A percentile compares a stretch with the other conserved stretches of the same genome.
These are phyloP conservation scores for Planoprotostelium fungivorum DNA, from an alignment of 78 protist species.

Conservation along the genomic window DNA sequence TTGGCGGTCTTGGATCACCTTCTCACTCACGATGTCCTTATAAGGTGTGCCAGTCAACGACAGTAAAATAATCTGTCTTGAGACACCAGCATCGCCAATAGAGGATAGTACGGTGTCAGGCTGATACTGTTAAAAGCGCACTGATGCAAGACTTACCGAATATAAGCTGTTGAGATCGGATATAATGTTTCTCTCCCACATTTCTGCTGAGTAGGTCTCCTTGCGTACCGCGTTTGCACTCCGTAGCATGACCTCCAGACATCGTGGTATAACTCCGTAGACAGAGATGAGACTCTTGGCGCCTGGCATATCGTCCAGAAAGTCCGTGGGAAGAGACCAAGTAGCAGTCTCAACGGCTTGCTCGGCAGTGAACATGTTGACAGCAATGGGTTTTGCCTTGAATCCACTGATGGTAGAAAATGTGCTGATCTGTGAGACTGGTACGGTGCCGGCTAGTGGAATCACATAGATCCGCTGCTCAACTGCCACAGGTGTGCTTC, in stretches of 20 bases:
- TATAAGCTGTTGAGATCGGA: neutral
- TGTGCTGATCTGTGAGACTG: neutral
- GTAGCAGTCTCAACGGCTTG: neutral
- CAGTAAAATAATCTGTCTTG: neutral
- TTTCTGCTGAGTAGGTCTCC: neutral
- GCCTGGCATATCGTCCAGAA: neutral
- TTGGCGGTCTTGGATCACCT: neutral
- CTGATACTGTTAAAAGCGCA: neutral
- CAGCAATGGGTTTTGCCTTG: neutral
- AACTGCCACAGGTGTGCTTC: neutral
- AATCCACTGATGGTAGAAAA: neutral
- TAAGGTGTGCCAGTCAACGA: neutral
- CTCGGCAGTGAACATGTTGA: neutral
- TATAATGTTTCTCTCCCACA: neutral
- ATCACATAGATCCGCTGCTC: too few species aligned
- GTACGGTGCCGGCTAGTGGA: neutral
- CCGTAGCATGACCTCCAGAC: neutral
- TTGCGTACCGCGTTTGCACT: neutral
- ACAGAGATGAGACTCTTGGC: neutral
- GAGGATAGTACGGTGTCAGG: neutral
- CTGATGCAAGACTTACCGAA: neutral
- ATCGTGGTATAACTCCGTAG: neutral
- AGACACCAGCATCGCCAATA: neutral
- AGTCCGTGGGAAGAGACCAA: neutral
- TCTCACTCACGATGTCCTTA: neutral